Base-by-base conservation (phyloP, 148 eudicot genomes). In the Vaccinium corymbosum region DNA sequence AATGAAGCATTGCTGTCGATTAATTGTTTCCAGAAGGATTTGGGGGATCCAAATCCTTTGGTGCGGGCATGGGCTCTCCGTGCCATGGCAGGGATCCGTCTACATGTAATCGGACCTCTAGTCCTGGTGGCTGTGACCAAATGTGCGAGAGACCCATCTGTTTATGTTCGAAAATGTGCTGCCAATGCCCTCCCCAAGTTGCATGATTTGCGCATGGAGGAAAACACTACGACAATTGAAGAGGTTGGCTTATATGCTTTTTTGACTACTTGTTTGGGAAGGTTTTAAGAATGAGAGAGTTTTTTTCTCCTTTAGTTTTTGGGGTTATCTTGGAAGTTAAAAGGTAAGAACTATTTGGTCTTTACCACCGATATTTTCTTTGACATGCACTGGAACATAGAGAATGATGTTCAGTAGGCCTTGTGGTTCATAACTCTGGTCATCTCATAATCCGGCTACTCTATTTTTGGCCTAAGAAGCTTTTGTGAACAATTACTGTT, bases 11-110 rank as follows among this genome's bases (percentile, higher is more conserved):
- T 97, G 88, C 84, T 97, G 62, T 97, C 99, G 83, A 97, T 97
- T 81, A 97, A 97, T 85, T 95, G 79, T 90, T 97, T 97, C 88
- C 99, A 97, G 89, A 97, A 94, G 93, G 99, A 97, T 86, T 90
- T 97, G 83, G 98, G 92, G 72, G 99, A 97, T 89, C 92, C 94
- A 55, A 97, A 95, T 80, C 98, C 99, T 85, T 90, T 97, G 90
- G 99, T 97, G 82, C 90, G 99, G 83, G 99, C 99, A 51, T 95
- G 98, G 98, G 99, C 99, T 84, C 98, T 97, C 42, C 99, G 99
- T 82, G 92, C 99, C 46, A 97, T 97, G 99, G 98, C 99, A 17
- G 99, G 99, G 79, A 97, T 97, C 68, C 98, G 99, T 77, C 88
- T 97, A 79, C 98, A 97, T 92, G 98, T 88, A 42, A 91, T 94